Conservation (phyloP, 345 rosid genomes). For the Boechera stricta region DNA sequence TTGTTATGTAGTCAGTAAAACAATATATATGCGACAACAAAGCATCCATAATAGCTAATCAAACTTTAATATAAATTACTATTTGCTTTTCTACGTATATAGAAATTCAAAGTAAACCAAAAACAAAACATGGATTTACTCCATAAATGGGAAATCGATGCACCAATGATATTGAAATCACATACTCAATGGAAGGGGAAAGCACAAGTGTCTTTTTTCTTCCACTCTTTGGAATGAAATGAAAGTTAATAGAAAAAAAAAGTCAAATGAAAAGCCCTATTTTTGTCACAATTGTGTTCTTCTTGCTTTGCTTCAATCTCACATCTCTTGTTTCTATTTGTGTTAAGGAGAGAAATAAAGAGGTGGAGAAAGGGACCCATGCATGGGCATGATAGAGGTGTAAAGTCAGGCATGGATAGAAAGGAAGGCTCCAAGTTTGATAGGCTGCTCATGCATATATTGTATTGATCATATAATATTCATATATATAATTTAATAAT, state of each 20-base stretch:
- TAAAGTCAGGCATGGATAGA: slow-evolving; percentile 48
- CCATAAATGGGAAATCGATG: slow-evolving; percentile 44
- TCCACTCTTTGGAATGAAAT: slow-evolving; percentile 35
- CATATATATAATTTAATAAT: slow-evolving; percentile 18
- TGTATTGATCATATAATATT: slow-evolving; percentile 31
- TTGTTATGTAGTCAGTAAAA: not conserved
- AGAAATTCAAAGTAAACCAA: slow-evolving; percentile 24
- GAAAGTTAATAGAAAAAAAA: slow-evolving; percentile 27
- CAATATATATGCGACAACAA: not conserved
- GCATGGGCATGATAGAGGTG: slow-evolving; percentile 49
- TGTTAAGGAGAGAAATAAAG: slow-evolving; percentile 11
- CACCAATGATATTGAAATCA: slow-evolving; percentile 42
- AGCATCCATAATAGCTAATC: slow-evolving; percentile 15
- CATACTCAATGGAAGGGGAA: slow-evolving; percentile 37
- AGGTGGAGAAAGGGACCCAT: slow-evolving; percentile 50
- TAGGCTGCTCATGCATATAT: slow-evolving; percentile 48
- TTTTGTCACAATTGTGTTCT: slow-evolving; percentile 38
- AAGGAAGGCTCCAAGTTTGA: slow-evolving; percentile 45
- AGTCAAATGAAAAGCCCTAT: slow-evolving; percentile 41
- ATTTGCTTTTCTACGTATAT: slow-evolving; percentile 12
- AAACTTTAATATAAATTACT: slow-evolving; percentile 1
- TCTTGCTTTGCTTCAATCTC: slow-evolving; percentile 44
- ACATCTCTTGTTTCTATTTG: slow-evolving; percentile 39
- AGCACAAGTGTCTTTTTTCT: slow-evolving; percentile 32
- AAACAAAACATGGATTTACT: slow-evolving; percentile 38